These are phyloP conservation scores for Silene latifolia DNA, from an alignment of 148 eudicot species.

Conservation along the genomic window DNA sequence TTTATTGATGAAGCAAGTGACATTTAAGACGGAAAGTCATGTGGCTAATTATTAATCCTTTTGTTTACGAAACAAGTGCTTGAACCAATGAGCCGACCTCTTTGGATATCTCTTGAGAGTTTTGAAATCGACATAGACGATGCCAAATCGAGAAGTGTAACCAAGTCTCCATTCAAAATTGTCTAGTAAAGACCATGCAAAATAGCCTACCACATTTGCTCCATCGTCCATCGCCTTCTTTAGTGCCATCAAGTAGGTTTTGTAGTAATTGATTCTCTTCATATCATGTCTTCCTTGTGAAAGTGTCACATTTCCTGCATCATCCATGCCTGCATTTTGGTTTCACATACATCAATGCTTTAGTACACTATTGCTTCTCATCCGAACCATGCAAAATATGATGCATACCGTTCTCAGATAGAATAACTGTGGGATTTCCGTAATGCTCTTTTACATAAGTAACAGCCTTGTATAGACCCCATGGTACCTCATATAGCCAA, in stretches of 20 bases:
- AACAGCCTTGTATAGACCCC: slow-evolving; percentile 87
- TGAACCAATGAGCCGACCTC: slow-evolving; percentile 86
- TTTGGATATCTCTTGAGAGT: slow-evolving; percentile 79
- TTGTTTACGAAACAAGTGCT: slow-evolving; percentile 39
- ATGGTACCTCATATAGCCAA: slow-evolving; percentile 86
- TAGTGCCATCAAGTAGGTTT: slow-evolving; percentile 48
- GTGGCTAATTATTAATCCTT: slow-evolving; percentile 17
- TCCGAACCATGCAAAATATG: too few species aligned
- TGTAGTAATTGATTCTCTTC: slow-evolving; percentile 67
- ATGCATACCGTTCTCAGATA: slow-evolving; percentile 77
- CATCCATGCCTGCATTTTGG: slow-evolving; percentile 74
- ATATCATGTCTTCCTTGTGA: slow-evolving; percentile 52
- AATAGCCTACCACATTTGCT: slow-evolving; percentile 81
- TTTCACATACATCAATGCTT: too few species aligned
- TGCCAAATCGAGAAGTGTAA: slow-evolving; percentile 87
- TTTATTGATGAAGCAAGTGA: background rate
- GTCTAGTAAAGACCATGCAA: slow-evolving; percentile 92
- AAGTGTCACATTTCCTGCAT: slow-evolving; percentile 71
- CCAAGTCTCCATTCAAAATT: slow-evolving; percentile 93
- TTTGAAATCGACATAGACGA: slow-evolving; percentile 79
- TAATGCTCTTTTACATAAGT: slow-evolving; percentile 72
- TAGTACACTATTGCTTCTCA: too few species aligned
- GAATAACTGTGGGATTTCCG: slow-evolving; percentile 70
- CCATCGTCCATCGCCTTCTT: slow-evolving; percentile 74
- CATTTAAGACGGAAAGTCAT: background rate